Conservation (phyloP, 2,329 filamentous ascomycete species). For the Colletotrichum higginsianum region DNA sequence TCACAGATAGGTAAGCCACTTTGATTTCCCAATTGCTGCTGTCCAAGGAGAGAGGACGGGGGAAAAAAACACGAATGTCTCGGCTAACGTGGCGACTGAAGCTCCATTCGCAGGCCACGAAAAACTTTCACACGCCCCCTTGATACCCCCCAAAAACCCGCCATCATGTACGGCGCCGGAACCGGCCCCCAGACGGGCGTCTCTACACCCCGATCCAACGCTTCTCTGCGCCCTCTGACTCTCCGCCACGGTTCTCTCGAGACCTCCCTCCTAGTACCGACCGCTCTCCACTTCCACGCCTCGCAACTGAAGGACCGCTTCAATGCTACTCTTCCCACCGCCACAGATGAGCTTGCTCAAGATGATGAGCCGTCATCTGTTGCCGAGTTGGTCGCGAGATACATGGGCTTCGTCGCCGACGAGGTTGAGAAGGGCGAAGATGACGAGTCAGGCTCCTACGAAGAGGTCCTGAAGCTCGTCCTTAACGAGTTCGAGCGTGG, state of each 20-base stretch:
- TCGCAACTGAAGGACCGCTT: conserved; percentile 95
- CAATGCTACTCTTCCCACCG: conserved; percentile 84
- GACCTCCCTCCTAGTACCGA: conserved; percentile 95
- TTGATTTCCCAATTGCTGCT: background rate
- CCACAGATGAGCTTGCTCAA: conserved; percentile 96
- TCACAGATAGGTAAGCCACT: conserved; percentile 42
- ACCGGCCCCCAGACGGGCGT: conserved; percentile 95
- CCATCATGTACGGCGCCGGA: conserved; percentile 85
- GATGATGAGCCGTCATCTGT: conserved; percentile 99
- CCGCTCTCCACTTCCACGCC: conserved; percentile 95
- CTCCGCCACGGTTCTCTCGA: conserved; percentile 95
- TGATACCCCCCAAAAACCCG: conserved; percentile 58
- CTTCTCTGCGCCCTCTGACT: conserved; percentile 91
- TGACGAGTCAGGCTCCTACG: conserved; percentile 87
- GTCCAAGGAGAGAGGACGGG: background rate
- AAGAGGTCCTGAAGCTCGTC: conserved; percentile 92
- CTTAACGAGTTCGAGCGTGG: conserved; percentile 97
- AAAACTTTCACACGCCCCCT: conserved; percentile 43
- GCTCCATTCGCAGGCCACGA: conserved; percentile 38
- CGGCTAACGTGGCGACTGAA: conserved; percentile 36
- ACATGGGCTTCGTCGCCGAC: conserved; percentile 89
- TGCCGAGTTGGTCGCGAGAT: conserved; percentile 91
- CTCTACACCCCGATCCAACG: conserved; percentile 93
- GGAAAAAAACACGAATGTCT: background rate
- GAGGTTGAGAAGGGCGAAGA: conserved; percentile 96